Conservation (phyloP, 2,329 filamentous ascomycete species). For the Coniochaeta sp. region DNA sequence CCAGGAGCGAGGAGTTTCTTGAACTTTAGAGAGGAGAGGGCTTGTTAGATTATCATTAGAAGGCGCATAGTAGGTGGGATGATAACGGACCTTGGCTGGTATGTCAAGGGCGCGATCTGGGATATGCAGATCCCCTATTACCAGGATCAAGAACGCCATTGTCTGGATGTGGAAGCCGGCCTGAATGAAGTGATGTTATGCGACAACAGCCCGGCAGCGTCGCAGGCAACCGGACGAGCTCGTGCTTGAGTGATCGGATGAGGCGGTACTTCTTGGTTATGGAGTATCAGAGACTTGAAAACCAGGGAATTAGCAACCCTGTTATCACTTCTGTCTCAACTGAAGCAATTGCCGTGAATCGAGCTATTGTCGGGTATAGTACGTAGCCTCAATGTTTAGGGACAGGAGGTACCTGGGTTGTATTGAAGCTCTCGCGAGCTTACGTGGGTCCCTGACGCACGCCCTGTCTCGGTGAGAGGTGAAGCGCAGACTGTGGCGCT, state of each 20-base stretch:
- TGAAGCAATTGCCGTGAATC: background rate
- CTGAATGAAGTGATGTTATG: background rate
- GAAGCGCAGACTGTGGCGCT: background rate
- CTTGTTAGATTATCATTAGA: constrained; percentile 5
- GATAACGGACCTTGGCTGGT: constrained; percentile 66
- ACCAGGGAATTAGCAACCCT: no score
- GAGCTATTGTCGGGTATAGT: background rate
- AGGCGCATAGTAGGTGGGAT: constrained; percentile 1
- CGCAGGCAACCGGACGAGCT: background rate
- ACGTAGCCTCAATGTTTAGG: background rate
- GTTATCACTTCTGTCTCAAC: background rate
- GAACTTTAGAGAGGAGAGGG: constrained; percentile 48
- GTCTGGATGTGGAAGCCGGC: constrained; percentile 14
- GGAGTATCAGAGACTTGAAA: no score
- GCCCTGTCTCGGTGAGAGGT: background rate
- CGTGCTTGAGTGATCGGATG: background rate
- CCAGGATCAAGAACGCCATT: constrained; percentile 84
- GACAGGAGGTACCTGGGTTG: background rate
- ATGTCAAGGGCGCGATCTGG: constrained; percentile 88
- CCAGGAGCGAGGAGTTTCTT: constrained; percentile 78
- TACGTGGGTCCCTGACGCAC: constrained; percentile 1
- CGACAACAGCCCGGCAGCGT: background rate
- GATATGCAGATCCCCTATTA: constrained; percentile 90
- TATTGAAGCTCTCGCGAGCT: background rate
- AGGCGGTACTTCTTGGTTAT: no score